phyloP scores from a whole-genome alignment of 2,329 filamentous ascomycete genomes.

The Aspergillus spinulosporus region DNA sequence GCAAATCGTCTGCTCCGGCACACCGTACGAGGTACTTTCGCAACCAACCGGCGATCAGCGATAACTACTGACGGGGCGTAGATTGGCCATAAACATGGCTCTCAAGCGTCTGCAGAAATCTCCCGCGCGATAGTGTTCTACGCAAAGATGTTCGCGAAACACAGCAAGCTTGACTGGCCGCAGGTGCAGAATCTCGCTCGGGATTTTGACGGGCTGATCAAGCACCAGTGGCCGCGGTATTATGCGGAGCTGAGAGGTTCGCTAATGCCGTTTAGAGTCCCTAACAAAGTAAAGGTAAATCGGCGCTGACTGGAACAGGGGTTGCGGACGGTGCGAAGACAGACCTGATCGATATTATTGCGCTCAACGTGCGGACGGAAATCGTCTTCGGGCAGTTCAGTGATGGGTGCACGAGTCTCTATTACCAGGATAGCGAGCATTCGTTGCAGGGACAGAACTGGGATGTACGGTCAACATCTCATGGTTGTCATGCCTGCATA shows the following conservation, averaged over 20 bases:
- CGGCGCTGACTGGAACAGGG: not conserved
- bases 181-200: slow-evolving; percentile 47
- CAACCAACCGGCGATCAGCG: not conserved
- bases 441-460: slow-evolving; percentile 57
- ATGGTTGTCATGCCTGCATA: not conserved
- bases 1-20: slow-evolving; percentile 14
- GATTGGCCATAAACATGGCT: slow-evolving; percentile 8
- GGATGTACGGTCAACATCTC: slow-evolving; percentile 39
- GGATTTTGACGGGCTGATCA: slow-evolving; percentile 45
- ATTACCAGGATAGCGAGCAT: slow-evolving; percentile 42
- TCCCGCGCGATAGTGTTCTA: slow-evolving; percentile 2
- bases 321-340: slow-evolving; percentile 44
- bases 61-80: not conserved
- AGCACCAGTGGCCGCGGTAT: slow-evolving; percentile 32
- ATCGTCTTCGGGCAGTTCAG: slow-evolving; percentile 55
- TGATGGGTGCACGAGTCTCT: slow-evolving; percentile 56
- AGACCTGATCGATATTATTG: slow-evolving; percentile 50
- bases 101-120: not conserved
- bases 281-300: too few species aligned
- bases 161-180: slow-evolving; percentile 46
- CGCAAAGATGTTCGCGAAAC: slow-evolving; percentile 7
- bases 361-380: slow-evolving; percentile 57
- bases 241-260: slow-evolving; percentile 51
- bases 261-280: not conserved
- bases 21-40: slow-evolving; percentile 8